A percentile compares a stretch with the other conserved stretches of the same genome.
Evolutionary conservation across 2,329 filamentous ascomycete species (phyloP).

Genomic region (Berkeleyomyces rouxiae): DNA sequence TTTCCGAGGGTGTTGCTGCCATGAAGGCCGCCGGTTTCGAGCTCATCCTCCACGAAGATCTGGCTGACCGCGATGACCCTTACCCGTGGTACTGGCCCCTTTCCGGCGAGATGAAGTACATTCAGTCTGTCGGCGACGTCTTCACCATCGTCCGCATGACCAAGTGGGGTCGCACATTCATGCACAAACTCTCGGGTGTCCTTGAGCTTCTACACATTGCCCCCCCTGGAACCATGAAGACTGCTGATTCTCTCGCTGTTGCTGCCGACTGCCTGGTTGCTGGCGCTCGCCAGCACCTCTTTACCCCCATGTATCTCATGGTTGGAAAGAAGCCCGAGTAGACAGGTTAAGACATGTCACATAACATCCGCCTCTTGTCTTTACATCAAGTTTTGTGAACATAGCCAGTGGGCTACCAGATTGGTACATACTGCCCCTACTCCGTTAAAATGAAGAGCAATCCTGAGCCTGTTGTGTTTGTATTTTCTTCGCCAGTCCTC

Average conservation of each 20-base stretch:
- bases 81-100: constrained; percentile 92
- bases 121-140: constrained; percentile 62
- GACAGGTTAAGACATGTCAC: neutral
- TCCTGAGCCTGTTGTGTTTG: neutral
- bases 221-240: constrained; percentile 78
- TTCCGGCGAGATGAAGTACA: constrained; percentile 68
- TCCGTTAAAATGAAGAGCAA: no score
- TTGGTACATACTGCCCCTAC: no score
- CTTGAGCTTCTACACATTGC: constrained; percentile 62
- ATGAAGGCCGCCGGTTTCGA: constrained; percentile 81
- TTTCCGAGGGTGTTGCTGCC: constrained; percentile 63
- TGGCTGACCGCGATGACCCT: constrained; percentile 58
- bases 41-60: constrained; percentile 67
- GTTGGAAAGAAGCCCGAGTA: constrained; percentile 62
- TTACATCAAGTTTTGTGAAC: no score
- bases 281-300: constrained; percentile 76
- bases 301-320: constrained; percentile 98
- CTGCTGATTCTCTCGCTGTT: constrained; percentile 70
- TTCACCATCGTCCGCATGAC: constrained; percentile 82
- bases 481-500: neutral
- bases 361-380: neutral
- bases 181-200: constrained; percentile 60
- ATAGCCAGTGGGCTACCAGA: no score
- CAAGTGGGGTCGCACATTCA: constrained; percentile 55
- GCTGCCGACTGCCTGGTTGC: constrained; percentile 76